phyloP scores from a whole-genome alignment of 1,139 yeast species.

The Barnettozyma hawaiiensis region DNA sequence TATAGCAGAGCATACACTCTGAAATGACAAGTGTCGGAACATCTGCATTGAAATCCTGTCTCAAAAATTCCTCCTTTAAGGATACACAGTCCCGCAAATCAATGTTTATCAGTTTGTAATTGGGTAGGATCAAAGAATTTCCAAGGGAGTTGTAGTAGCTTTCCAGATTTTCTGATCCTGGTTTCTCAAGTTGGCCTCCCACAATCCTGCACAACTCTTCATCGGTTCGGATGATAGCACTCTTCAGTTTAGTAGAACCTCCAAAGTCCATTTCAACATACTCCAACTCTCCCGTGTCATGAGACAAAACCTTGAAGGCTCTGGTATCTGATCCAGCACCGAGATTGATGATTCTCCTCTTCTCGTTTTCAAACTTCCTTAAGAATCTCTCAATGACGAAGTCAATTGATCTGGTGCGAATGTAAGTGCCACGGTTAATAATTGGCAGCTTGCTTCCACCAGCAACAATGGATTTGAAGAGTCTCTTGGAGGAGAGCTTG shows the following conservation, averaged over 20 bases:
- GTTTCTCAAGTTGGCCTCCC: constrained; percentile 12
- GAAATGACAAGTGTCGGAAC: constrained; percentile 71
- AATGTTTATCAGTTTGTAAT: constrained; percentile 25
- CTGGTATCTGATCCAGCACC: constrained; percentile 99
- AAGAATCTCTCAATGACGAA: constrained; percentile 47
- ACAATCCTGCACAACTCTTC: constrained; percentile 25
- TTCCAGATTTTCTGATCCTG: constrained; percentile 12
- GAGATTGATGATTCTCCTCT: constrained; percentile 65
- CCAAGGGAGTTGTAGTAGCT: constrained; percentile 20
- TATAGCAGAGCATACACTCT: constrained; percentile 87
- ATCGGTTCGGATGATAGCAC: constrained; percentile 42
- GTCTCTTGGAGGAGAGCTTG: constrained; percentile 32
- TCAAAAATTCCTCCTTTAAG: constrained; percentile 17
- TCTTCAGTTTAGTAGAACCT: constrained; percentile 56
- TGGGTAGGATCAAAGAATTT: constrained; percentile 15
- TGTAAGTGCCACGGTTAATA: constrained; percentile 77
- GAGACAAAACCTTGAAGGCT: constrained; percentile 44
- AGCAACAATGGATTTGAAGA: constrained; percentile 36
- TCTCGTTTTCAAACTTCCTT: constrained; percentile 22
- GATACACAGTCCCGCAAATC: constrained; percentile 25
- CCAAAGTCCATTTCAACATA: constrained; percentile 77
- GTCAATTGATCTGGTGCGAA: constrained; percentile 65
- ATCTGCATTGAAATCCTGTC: constrained; percentile 30
- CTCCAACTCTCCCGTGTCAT: constrained; percentile 21
- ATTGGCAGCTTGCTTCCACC: constrained; percentile 62